phyloP scores from a whole-genome alignment of 1,139 yeast genomes.

The Protomyces inouyei region DNA sequence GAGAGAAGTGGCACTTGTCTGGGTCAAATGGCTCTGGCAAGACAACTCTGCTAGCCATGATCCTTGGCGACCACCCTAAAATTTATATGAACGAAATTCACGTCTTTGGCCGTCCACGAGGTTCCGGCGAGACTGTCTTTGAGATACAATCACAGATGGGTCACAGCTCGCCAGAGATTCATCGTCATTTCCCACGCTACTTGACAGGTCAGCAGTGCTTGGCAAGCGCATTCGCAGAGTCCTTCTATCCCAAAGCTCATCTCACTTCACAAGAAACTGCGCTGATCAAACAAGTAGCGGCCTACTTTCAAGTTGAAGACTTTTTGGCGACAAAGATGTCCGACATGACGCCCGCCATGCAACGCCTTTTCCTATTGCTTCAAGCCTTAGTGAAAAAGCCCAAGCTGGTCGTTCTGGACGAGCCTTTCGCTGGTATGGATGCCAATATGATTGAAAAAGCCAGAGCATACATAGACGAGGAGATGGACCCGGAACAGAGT shows the following conservation, averaged over 20 bases:
- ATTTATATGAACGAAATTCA: conserved; percentile 74
- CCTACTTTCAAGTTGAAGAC: conserved; percentile 36
- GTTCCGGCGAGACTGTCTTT: conserved; percentile 73
- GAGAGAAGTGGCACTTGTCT: conserved; percentile 80
- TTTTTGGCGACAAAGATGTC: conserved; percentile 44
- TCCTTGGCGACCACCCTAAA: conserved; percentile 95
- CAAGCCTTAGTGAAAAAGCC: conserved; percentile 77
- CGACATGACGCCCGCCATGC: conserved; percentile 63
- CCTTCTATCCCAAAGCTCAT: conserved; percentile 15
- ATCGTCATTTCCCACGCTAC: conserved; percentile 64
- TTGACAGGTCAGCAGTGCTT: conserved; percentile 44
- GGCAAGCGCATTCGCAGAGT: conserved; percentile 49
- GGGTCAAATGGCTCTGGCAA: conserved; percentile 94
- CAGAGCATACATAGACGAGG: conserved; percentile 54
- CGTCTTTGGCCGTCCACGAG: conserved; percentile 62
- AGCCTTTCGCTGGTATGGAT: conserved; percentile 90
- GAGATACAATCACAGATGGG: conserved; percentile 78
- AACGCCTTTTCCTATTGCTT: conserved; percentile 69
- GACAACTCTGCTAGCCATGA: conserved; percentile 72
- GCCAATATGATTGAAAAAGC: conserved; percentile 60
- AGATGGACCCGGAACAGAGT: conserved; percentile 54
- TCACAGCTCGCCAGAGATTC: conserved; percentile 85
- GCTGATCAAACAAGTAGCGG: conserved; percentile 23
- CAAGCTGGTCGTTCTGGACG: conserved; percentile 73
- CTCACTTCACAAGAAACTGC: conserved; percentile 38